These are phyloP conservation scores for Globisporangium carolinianum DNA, from an alignment of 352 stramenopile genomes.

Conservation along the genomic window DNA sequence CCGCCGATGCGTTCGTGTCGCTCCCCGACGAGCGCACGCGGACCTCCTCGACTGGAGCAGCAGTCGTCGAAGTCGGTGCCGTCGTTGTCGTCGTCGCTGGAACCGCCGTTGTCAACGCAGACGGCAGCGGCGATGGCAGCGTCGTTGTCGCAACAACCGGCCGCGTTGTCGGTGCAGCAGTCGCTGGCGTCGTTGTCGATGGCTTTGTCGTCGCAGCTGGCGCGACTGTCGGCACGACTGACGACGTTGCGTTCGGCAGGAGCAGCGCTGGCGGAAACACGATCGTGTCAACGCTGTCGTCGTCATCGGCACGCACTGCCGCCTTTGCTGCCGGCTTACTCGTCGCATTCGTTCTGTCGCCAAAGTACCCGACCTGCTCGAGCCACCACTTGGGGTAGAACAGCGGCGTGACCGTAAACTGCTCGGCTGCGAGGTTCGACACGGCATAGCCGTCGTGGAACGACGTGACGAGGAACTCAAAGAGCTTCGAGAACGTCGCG, in stretches of 20 bases:
- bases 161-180: neutral
- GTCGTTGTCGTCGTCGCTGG: constrained; percentile 1
- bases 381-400: constrained; percentile 87
- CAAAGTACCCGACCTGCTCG: constrained; percentile 69
- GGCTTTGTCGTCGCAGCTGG: constrained; percentile 4
- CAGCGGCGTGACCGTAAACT: constrained; percentile 42
- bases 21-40: constrained; percentile 3
- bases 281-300: constrained; percentile 1
- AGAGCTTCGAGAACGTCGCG: constrained; percentile 45
- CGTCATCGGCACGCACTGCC: neutral
- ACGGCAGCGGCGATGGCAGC: neutral
- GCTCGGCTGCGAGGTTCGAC: constrained; percentile 33
- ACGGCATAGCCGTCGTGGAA: constrained; percentile 83
- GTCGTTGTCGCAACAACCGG: neutral
- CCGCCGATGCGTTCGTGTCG: constrained; percentile 12
- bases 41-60: constrained; percentile 1
- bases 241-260: no score
- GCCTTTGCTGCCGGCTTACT: constrained; percentile 1
- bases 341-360: constrained; percentile 10
- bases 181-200: neutral
- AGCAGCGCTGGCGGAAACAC: constrained; percentile 1
- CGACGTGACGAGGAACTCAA: constrained; percentile 57
- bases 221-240: constrained; percentile 1
- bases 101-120: neutral
- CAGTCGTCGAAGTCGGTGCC: neutral